Base-by-base conservation (phyloP, 441 rosid genomes). In the Erysimum cheiri region DNA sequence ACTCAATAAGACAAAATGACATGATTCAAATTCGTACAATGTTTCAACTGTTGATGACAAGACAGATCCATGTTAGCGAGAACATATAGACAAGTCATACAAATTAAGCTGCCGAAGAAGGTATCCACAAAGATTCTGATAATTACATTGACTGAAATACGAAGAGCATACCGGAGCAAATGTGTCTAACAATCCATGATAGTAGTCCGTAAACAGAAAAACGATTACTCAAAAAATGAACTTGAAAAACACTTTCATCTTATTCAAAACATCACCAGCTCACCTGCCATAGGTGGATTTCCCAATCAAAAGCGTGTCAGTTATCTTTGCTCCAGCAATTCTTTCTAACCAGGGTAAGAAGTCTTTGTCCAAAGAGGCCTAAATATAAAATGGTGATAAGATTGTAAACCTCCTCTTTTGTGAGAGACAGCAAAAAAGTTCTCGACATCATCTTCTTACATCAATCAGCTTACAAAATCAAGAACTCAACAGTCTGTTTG, bases 281-380 rank as follows among this genome's bases (percentile, higher is more conserved):
- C 28, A 55, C 96, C 95, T 87, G 72, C 97, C 94, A 47, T 78
- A 70, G 6, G 53, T 53, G 14, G 96, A 91, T 80, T 74, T 87
- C 35, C 96, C 94, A 14, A 93, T 83, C 6, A 86, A 81, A 55
- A 91, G 88, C 57, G 74, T 68, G 8, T 88, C 70, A 1, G 90
- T 82, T 47, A 93, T 77, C 71, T 81, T 75, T 8, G 58, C 73
- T 66, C 91, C 90, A 63, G 94, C 85, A 73, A 80, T 85, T 28
- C 39, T 60, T 77, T 88, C 91, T 79, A 93, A 69, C 97, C 98
- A 93, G 3, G 89, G 90, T 81, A 91, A 78, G 79, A 93, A 89
- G 48, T 73, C 89, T 54, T 78, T 77, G 15, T 85, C 86, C 63
- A 70, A 52, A 66, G 57, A 61, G 63, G 55, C 77, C 63, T 65